Evolutionary conservation across 768 basidiomycete genomes (phyloP), one percentile per base, ranked within the genome.

Genomic region (Lyophyllum shimeji): DNA sequence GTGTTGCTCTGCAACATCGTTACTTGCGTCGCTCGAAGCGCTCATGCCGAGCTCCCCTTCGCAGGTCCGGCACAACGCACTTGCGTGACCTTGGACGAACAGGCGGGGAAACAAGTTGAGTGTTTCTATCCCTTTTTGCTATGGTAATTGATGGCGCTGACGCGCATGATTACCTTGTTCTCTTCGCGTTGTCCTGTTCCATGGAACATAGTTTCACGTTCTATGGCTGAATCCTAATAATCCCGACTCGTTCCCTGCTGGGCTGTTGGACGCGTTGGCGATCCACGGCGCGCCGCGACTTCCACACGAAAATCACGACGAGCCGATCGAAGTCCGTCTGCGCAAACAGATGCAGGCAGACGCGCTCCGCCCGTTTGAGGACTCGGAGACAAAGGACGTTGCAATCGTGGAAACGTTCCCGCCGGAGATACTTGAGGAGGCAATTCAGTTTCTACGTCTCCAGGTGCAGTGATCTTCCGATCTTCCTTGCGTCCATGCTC

Each of bases 311-410:
- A 60, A 66, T 27, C 65, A 63, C 44, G 69, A 62, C 49, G 72
- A 71, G 45, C 62, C 77, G 50, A 63, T 74, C 37, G 70, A 81
- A 55, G 77, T 74, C 49, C 85, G 81, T n/a, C 76, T 94, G 45
- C 82, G 83, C 33, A 75, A 74, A 57, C 87, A 90, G 70, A 93
- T 94, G 88, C 82, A 80, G 43, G 80, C 77, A 7, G 90, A 93
- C 67, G 84, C 87, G 33, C 75, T 93, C 50, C 79, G 76, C 57
- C 80, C 86, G 21, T 67, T 82, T 43, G 71, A 73, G 45, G 73
- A 75, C 51, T 71, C 74, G 50, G 75, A 74, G 11, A 71, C 70
- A 21, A 65, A 66, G 31, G 67, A 56, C 37, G 49, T 55, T 46
- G 55, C 64, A 53, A 56, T 69, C 58, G 60, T 63, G 58, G 59